Evolutionary conservation across 805 yeast species (phyloP), one percentile per base, ranked within the genome.

Genomic region (Candida incommunis): DNA sequence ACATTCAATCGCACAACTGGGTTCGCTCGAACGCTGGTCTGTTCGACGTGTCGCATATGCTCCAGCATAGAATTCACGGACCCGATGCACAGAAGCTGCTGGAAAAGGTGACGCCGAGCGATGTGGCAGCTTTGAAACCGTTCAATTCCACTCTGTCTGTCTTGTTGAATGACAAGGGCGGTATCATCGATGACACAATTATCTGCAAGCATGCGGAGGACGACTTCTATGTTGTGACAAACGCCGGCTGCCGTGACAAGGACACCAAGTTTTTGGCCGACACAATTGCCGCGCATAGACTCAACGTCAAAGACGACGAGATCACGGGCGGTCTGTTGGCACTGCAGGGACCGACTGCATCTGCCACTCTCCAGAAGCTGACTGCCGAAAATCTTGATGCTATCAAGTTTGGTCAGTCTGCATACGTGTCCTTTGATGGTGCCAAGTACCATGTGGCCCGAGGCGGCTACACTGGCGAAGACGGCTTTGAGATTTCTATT

Each of bases 381-480:
- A 74, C 94, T 26, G 66, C 66, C 22, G 68, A 66, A 31, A 75
- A 80, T 53, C 69, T 92, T 43, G 62, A 71, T 5, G 66, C 70
- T 45, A 66, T 92, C 46, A 75, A 72, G 50, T 92, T 92, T 61
- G 97, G 97, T 44, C 72, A 76, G 54, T 72, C 81, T 11, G 67
- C 65, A 35, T 75, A 69, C 54, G 63, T 74, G 44, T 63, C 63
- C 24, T 59, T 71, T 20, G 64, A 58, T 27, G 63, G 65, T 43
- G 56, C 43, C 23, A 66, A 69, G 43, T 69, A 82, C 44, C 94
- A 87, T 58, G 72, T 87, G n/a, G 83, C 95, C 2, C 79, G 98
- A 63, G 84, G 94, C 22, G 98, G 98, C 2, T 92, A 92, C 68
- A 92, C 98, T 4, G 98, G 98, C 18, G 98, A 92, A 65, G 98